Percentiles rank a stretch among this genome's conserved stretches.
Evolutionary conservation across 2,329 filamentous ascomycete species (phyloP).

Genomic region (Periconia macrospinosa): DNA sequence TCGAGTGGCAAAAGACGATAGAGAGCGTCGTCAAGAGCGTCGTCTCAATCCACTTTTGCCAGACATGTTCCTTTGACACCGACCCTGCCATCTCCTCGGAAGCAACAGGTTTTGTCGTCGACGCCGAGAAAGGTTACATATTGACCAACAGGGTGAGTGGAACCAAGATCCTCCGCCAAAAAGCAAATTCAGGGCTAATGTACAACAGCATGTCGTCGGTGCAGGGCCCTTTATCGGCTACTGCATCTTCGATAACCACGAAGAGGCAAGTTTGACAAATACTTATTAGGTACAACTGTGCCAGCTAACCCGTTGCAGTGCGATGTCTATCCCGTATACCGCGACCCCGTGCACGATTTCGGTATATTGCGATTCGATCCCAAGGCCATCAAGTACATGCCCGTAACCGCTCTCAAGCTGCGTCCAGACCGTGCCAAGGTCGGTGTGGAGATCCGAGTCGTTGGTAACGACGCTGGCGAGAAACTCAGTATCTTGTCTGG

Average conservation of each 20-base stretch:
- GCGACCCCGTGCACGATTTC: slow-evolving; percentile 97
- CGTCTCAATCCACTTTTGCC: slow-evolving; percentile 98
- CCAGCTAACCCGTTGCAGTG: slow-evolving; percentile 58
- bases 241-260: slow-evolving; percentile 98
- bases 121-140: slow-evolving; percentile 80
- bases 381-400: slow-evolving; percentile 96
- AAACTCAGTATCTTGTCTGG: slow-evolving; percentile 97
- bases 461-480: slow-evolving; percentile 97
- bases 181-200: slow-evolving; percentile 21
- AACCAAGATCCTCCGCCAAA: background rate
- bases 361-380: slow-evolving; percentile 96
- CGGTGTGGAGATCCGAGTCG: slow-evolving; percentile 91
- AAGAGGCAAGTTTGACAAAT: slow-evolving; percentile 57
- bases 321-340: slow-evolving; percentile 94
- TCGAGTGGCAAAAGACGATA: slow-evolving; percentile 94
- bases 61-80: slow-evolving; percentile 98
- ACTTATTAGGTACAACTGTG: background rate
- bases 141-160: slow-evolving; percentile 51
- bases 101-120: slow-evolving; percentile 96
- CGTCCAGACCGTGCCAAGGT: slow-evolving; percentile 86
- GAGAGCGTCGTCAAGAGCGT: slow-evolving; percentile 93
- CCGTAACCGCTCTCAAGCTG: slow-evolving; percentile 75
- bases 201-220: slow-evolving; percentile 78
- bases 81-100: slow-evolving; percentile 91
- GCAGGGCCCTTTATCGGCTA: slow-evolving; percentile 97